phyloP scores from a whole-genome alignment of 2,329 filamentous ascomycete genomes.

The Exophiala xenobiotica region DNA sequence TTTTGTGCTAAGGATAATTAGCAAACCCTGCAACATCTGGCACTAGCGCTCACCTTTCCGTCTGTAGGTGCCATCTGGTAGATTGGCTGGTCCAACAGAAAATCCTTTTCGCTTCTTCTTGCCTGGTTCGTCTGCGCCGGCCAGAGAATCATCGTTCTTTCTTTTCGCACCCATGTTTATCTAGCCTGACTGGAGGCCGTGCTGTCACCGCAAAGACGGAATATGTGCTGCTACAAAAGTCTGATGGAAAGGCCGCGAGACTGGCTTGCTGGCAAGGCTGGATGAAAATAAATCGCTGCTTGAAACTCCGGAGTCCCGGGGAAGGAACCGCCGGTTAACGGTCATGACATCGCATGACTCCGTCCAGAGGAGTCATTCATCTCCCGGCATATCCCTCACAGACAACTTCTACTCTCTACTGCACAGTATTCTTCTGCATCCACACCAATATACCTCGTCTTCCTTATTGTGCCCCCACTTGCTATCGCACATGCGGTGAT shows the following conservation, averaged over 20 bases:
- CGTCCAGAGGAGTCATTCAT: not conserved
- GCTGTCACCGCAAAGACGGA: not conserved
- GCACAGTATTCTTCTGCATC: no score
- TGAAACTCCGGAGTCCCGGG: not conserved
- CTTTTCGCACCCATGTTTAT: slow-evolving; percentile 60
- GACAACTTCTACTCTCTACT: not conserved
- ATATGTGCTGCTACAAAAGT: not conserved
- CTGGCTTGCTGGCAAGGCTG: no score
- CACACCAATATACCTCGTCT: no score
- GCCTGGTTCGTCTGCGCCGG: slow-evolving; percentile 11
- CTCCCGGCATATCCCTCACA: not conserved
- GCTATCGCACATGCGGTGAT: no score
- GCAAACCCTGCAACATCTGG: not conserved
- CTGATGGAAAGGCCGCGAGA: no score
- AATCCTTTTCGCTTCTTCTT: slow-evolving; percentile 63
- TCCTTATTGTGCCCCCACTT: no score
- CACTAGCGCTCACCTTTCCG: slow-evolving; percentile 62
- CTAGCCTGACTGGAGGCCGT: not conserved
- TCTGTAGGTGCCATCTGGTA: slow-evolving; percentile 84
- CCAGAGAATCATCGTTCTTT: slow-evolving; percentile 47
- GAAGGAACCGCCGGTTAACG: not conserved
- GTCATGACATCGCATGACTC: slow-evolving; percentile 1
- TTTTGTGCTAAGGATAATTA: slow-evolving; percentile 63
- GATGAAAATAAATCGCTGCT: not conserved
- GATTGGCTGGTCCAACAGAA: slow-evolving; percentile 80